Base-by-base conservation (phyloP, 768 basidiomycete species). In the Mycena vulgaris region DNA sequence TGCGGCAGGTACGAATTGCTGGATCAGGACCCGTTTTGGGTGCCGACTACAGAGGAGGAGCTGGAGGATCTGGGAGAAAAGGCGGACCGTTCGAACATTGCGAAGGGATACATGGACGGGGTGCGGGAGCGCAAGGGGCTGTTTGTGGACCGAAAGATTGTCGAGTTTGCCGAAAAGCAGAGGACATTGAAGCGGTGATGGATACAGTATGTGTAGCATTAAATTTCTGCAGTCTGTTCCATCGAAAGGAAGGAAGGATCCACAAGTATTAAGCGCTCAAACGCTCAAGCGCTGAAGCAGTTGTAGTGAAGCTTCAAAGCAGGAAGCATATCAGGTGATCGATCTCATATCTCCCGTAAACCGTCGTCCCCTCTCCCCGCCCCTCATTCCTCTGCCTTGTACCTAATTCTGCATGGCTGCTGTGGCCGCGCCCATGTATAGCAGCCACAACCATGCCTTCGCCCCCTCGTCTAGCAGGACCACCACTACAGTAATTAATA, bases 31-130 rank as follows among this genome's bases (percentile, higher is more conserved):
- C 97, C 97, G 8, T 98, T 96, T 83, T 98, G 97, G 97, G 96
- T 98, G 4, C 97, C 97, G 0, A 96, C 95, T 21, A 98, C 97
- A 0, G 95, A 96, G 75, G 97, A 98, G 77, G 97, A 99, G 73
- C 84, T 99, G 45, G 97, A 99, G 78, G 97, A 99, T 79, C 84
- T 99, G 13, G 98, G 98, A 52, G 96, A 97, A 79, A 98, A 99
- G 80, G 92, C 97, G 0, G 98, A 99, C 78, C 85, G 95, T 59
- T 88, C 89, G 14, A 99, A 99, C 80, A 83, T 98, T n/a, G 98
- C 97, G 0, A 96, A 96, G 76, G 88, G 83, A 21, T 99, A 98
- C 74, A 93, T 98, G 91, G 96, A 99, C 73, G 85, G 81, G 0
- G 97, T 98, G 33, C 88, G 97, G 74, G 93, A 92, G 74, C 86